phyloP scores from a whole-genome alignment of 2,329 filamentous ascomycete species.

The Hypoxylon sp. region DNA sequence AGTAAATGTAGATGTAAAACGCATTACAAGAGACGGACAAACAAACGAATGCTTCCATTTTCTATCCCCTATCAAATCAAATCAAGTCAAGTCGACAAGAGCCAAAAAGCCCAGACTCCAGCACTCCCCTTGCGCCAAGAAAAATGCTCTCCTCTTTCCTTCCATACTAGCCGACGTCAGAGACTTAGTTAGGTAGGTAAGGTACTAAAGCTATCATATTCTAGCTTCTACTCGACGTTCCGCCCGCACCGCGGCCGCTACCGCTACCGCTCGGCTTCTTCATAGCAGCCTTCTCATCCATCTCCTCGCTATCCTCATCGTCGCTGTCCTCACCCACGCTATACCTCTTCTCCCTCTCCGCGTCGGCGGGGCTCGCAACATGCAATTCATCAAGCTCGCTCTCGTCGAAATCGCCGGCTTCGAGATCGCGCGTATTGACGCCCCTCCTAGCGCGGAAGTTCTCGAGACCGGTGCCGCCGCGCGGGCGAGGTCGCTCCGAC shows the following conservation, averaged over 20 bases:
- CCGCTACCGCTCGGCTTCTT: neutral
- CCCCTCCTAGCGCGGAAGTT: slow-evolving; percentile 63
- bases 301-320: slow-evolving; percentile 47
- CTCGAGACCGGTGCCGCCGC: slow-evolving; percentile 59
- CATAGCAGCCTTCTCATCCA: slow-evolving; percentile 21
- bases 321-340: slow-evolving; percentile 70
- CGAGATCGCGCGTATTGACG: slow-evolving; percentile 64
- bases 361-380: slow-evolving; percentile 62
- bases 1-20: slow-evolving; percentile 20
- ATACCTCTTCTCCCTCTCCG: slow-evolving; percentile 63
- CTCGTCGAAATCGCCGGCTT: slow-evolving; percentile 77
- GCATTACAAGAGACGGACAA: neutral
- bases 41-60: slow-evolving; percentile 19
- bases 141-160: slow-evolving; percentile 26
- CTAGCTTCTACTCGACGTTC: slow-evolving; percentile 34
- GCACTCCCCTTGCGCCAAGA: slow-evolving; percentile 25
- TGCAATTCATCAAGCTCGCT: slow-evolving; percentile 75
- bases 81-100: neutral
- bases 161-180: slow-evolving; percentile 17
- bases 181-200: neutral
- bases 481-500: slow-evolving; percentile 53
- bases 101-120: slow-evolving; percentile 4
- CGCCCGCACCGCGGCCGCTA: slow-evolving; percentile 1
- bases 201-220: neutral
- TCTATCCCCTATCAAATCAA: neutral